Conservation (phyloP, 192 early-diverging fungal genomes). For the Coemansia nantahalensis region DNA sequence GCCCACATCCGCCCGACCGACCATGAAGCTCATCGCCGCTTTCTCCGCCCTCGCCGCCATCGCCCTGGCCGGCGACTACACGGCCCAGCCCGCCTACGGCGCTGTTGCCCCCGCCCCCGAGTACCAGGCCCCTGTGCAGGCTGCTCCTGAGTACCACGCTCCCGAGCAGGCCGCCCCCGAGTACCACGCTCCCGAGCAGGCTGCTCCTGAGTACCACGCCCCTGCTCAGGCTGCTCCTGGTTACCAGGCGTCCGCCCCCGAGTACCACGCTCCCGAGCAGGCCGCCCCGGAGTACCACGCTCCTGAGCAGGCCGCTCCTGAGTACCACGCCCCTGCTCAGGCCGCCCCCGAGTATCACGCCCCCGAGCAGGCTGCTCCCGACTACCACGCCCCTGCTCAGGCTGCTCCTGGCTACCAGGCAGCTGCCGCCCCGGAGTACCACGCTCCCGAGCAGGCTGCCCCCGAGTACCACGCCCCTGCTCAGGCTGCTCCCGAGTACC, state of each 20-base stretch:
- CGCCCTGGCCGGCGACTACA: constrained; percentile 29
- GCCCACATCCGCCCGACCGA: background rate
- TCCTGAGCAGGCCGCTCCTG: background rate
- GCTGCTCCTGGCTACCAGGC: constrained; percentile 8
- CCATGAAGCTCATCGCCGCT: constrained; percentile 38
- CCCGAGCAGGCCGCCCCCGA: constrained; percentile 9
- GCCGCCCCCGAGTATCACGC: constrained; percentile 9
- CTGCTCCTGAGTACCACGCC: constrained; percentile 14
- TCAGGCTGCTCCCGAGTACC: constrained; percentile 1
- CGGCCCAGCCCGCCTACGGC: constrained; percentile 18
- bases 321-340: constrained; percentile 8
- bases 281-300: constrained; percentile 12
- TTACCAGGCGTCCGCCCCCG: constrained; percentile 11
- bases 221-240: constrained; percentile 5
- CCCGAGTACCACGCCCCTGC: constrained; percentile 6
- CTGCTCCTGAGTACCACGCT: constrained; percentile 8
- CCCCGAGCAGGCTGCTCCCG: constrained; percentile 2
- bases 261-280: constrained; percentile 6
- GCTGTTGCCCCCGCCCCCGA: background rate
- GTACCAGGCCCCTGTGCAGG: constrained; percentile 4
- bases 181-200: constrained; percentile 9
- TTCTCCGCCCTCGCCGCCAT: constrained; percentile 24
- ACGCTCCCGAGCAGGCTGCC: constrained; percentile 5
- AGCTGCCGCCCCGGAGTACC: constrained; percentile 6
- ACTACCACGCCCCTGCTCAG: constrained; percentile 10